Evolutionary conservation across 2,329 filamentous ascomycete genomes (phyloP), one percentile per base, ranked within the genome.

Genomic region (Trichoderma koningiopsis): DNA sequence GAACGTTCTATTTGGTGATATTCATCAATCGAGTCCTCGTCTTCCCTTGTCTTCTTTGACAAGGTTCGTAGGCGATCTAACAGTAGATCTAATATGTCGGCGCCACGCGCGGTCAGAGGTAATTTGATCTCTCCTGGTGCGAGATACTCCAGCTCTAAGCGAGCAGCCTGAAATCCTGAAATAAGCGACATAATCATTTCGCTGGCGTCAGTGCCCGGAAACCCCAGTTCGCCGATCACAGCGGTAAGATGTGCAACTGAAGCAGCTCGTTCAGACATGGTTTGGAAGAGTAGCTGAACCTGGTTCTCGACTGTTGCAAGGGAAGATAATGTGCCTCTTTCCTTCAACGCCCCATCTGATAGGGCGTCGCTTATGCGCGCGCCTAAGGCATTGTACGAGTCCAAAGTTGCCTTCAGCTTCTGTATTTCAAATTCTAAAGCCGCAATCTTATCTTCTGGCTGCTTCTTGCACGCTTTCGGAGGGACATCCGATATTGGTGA

Each of bases 111-210:
- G 0, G 82, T 83, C 0, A 88, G 78, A 0, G 87, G 85, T 0
- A 88, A 80, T 0, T 82, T 74, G n/a, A 85, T 79, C 74, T 90
- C 88, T 6, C 87, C 88, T 0, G 88, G 88, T 0, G 83, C 86
- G 24, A 89, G 81, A 73, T 89, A 89, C 75, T 90, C 88, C 2
- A 90, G 83, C 72, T 90, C 87, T 0, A 89, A 78, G 1, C 88
- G 83, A 1, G 87, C 88, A 2, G 84, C 77, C 24, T 87, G 85
- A 77, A 90, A 86, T 2, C 84, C 81, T 2, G 79, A 71, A 0
- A 81, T 76, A 14, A 90, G 81, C 0, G 83, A 81, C 1, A 79
- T 71, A 8, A 89, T 74, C 68, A 86, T 82, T n/a, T 84, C 83
- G n/a, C 77, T 68, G 0, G 83, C 81, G 70, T 87, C 83, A 7